Evolutionary conservation across 768 basidiomycete species (phyloP).

Genomic region (Leccinellum luteum): DNA sequence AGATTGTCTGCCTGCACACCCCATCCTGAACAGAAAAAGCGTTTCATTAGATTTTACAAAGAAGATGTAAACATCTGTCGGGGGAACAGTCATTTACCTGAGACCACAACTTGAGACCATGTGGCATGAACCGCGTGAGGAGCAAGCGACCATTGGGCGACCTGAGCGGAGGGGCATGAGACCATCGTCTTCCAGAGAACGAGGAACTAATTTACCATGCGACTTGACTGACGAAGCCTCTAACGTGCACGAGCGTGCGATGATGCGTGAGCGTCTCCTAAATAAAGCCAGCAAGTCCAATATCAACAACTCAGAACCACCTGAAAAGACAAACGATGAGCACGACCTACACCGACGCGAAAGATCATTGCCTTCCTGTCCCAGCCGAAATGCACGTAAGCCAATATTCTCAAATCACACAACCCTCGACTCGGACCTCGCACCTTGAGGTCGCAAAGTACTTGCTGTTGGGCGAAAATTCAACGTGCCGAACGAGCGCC

Average conservation of each 20-base stretch:
- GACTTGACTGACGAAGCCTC: constrained; percentile 53
- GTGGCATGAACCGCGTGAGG: constrained; percentile 47
- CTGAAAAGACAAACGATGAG: neutral
- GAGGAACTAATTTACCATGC: constrained; percentile 37
- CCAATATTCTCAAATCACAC: neutral
- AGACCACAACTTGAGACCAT: constrained; percentile 51
- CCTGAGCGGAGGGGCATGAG: constrained; percentile 25
- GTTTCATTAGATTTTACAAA: neutral
- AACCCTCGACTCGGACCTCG: neutral
- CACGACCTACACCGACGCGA: constrained; percentile 39
- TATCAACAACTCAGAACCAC: neutral
- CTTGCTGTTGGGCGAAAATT: constrained; percentile 56
- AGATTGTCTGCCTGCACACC: constrained; percentile 47
- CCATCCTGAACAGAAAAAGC: constrained; percentile 37
- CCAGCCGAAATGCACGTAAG: constrained; percentile 36
- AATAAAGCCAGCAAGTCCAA: neutral
- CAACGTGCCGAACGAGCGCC: constrained; percentile 52
- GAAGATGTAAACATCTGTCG: neutral
- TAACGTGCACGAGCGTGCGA: constrained; percentile 47
- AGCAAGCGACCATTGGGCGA: constrained; percentile 46
- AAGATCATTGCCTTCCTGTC: constrained; percentile 49
- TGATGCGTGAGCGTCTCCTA: constrained; percentile 43
- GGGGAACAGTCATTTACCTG: constrained; percentile 29
- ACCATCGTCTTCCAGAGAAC: neutral
- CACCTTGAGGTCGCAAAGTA: constrained; percentile 55